These are phyloP conservation scores for Barnettozyma botsteinii DNA, from an alignment of 805 yeast genomes.

Conservation along the genomic window DNA sequence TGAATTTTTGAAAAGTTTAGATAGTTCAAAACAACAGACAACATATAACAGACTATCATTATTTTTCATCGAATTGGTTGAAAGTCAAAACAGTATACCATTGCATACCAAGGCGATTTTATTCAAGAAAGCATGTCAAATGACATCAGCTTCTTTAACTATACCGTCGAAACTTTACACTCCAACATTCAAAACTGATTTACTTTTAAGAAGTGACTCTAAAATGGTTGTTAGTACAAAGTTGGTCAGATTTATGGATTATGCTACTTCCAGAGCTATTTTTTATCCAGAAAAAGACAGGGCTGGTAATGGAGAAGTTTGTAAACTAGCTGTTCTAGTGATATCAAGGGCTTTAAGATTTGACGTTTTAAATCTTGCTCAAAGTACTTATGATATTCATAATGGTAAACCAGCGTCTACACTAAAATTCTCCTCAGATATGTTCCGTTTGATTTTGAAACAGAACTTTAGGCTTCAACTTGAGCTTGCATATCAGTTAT, in stretches of 20 bases:
- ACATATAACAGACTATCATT: constrained; percentile 47
- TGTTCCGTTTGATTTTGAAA: constrained; percentile 27
- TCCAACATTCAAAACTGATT: constrained; percentile 29
- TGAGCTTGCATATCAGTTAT: constrained; percentile 20
- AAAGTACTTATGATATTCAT: constrained; percentile 33
- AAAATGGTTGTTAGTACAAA: constrained; percentile 40
- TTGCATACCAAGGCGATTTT: constrained; percentile 33
- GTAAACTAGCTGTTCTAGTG: constrained; percentile 32
- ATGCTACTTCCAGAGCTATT: constrained; percentile 25
- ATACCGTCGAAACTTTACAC: constrained; percentile 18
- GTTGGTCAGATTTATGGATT: constrained; percentile 28
- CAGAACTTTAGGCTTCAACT: constrained; percentile 21
- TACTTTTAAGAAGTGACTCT: constrained; percentile 44
- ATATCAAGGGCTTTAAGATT: constrained; percentile 38
- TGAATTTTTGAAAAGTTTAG: constrained; percentile 38
- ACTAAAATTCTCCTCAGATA: constrained; percentile 23
- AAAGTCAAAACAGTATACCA: constrained; percentile 29
- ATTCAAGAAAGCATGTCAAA: constrained; percentile 24
- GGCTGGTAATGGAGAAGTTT: constrained; percentile 26
- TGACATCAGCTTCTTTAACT: constrained; percentile 10
- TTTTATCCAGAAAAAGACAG: constrained; percentile 26
- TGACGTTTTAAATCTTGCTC: constrained; percentile 41
- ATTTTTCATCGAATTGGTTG: constrained; percentile 37
- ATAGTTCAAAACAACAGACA: constrained; percentile 45
- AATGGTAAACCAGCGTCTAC: constrained; percentile 28